These are phyloP conservation scores for Gracilaria vermiculophylla DNA, from an alignment of 23 red algal species.

Conservation along the genomic window DNA sequence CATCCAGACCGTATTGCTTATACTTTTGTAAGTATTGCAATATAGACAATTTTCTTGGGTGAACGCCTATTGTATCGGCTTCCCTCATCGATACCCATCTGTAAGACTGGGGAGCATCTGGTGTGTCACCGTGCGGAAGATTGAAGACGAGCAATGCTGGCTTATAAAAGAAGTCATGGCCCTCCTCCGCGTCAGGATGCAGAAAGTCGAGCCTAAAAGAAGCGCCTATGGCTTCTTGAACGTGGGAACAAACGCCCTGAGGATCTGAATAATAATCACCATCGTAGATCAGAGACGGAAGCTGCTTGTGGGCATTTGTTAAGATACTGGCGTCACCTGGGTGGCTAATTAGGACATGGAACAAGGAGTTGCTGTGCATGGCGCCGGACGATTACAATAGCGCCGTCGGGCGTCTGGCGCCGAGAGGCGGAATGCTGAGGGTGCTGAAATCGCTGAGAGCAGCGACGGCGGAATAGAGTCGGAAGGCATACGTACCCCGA, in stretches of 20 bases:
- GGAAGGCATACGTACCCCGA: too few relatives aligned
- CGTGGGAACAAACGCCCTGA: neutral
- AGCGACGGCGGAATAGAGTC: too few relatives aligned
- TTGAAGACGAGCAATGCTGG: neutral
- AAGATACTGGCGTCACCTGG: neutral
- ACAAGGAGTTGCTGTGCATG: neutral
- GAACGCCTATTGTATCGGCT: neutral
- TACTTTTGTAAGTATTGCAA: neutral
- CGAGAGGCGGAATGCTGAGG: neutral
- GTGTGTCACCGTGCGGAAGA: neutral
- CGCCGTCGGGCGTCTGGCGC: neutral
- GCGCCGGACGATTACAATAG: neutral
- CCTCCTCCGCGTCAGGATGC: neutral
- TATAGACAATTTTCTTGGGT: neutral
- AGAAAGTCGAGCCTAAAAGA: neutral
- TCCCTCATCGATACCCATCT: neutral
- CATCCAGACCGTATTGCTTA: neutral
- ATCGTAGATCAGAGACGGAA: neutral
- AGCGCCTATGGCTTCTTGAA: neutral
- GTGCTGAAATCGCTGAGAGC: neutral
- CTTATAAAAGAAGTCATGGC: neutral
- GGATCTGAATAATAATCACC: neutral
- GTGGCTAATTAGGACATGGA: neutral
- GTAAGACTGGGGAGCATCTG: neutral
- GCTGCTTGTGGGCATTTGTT: neutral